Evolutionary conservation across 108 stramenopile species (phyloP).

Genomic region (Cyclotella sp.): DNA sequence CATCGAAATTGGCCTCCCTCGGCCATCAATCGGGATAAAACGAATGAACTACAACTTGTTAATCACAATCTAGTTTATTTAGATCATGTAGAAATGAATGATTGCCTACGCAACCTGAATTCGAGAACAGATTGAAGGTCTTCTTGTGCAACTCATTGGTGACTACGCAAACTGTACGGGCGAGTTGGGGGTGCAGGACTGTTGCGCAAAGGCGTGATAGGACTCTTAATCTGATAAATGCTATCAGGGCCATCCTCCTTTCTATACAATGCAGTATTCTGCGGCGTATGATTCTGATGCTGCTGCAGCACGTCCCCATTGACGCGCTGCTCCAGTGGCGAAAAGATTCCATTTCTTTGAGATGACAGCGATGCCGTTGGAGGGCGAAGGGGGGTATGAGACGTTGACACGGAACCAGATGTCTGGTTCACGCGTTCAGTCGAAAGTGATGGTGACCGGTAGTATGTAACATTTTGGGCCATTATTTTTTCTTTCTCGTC

Average conservation of each 20-base stretch:
- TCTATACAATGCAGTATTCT: constrained; percentile 25
- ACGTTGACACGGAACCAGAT: constrained; percentile 17
- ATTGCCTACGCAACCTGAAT: too few species aligned
- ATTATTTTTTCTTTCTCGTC: constrained; percentile 39
- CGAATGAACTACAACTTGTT: too few species aligned
- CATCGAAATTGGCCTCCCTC: too few species aligned
- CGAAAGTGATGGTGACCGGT: constrained; percentile 34
- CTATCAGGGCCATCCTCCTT: constrained; percentile 31
- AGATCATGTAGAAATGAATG: too few species aligned
- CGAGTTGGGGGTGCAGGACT: constrained; percentile 1
- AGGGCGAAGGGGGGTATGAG: constrained; percentile 15
- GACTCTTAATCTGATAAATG: constrained; percentile 35
- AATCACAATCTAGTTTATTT: neutral
- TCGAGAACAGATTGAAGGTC: too few species aligned
- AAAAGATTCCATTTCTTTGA: constrained; percentile 49
- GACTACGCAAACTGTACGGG: neutral
- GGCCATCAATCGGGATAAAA: too few species aligned
- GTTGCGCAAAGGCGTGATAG: constrained; percentile 33
- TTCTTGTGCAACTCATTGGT: neutral
- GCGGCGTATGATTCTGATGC: constrained; percentile 1
- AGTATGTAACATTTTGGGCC: constrained; percentile 49
- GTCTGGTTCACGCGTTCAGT: constrained; percentile 6
- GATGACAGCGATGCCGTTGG: constrained; percentile 39
- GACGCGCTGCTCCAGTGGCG: constrained; percentile 20
- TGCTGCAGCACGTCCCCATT: constrained; percentile 12